A percentile compares a stretch with the other conserved stretches of the same genome.
Evolutionary conservation across 2,329 filamentous ascomycete species (phyloP).

Genomic region (Aureobasidium sp.): DNA sequence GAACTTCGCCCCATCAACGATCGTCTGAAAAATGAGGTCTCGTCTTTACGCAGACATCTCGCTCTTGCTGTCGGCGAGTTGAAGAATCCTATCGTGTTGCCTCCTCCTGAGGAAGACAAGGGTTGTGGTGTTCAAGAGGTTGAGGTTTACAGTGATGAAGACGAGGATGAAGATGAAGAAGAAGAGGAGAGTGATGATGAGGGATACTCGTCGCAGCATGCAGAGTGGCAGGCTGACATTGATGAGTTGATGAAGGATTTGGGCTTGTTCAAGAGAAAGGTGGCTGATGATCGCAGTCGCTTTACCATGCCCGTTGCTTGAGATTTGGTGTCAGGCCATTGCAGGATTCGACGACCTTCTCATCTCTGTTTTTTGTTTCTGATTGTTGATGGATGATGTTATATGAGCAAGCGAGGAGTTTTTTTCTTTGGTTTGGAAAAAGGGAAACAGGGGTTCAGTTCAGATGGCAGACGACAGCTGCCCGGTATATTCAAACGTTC

Average conservation of each 20-base stretch:
- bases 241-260: constrained; percentile 74
- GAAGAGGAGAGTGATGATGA: constrained; percentile 47
- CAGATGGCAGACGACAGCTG: background rate
- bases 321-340: background rate
- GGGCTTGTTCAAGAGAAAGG: constrained; percentile 71
- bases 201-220: constrained; percentile 29
- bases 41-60: constrained; percentile 77
- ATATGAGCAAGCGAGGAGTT: constrained; percentile 5
- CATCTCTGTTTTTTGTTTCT: background rate
- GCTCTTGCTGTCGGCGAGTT: constrained; percentile 76
- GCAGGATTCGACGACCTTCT: background rate
- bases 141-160: constrained; percentile 32
- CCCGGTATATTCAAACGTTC: background rate
- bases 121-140: background rate
- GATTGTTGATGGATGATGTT: background rate
- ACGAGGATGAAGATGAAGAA: constrained; percentile 41
- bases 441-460: background rate
- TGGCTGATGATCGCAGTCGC: constrained; percentile 68
- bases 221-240: constrained; percentile 65
- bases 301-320: constrained; percentile 32
- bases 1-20: constrained; percentile 41
- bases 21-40: constrained; percentile 63
- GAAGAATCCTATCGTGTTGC: constrained; percentile 77
- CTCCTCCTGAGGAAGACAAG: constrained; percentile 30
- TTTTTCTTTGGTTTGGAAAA: background rate